A percentile compares a stretch with the other conserved stretches of the same genome.
Evolutionary conservation across 805 yeast species (phyloP).

Genomic region (Kuraishia cidri): DNA sequence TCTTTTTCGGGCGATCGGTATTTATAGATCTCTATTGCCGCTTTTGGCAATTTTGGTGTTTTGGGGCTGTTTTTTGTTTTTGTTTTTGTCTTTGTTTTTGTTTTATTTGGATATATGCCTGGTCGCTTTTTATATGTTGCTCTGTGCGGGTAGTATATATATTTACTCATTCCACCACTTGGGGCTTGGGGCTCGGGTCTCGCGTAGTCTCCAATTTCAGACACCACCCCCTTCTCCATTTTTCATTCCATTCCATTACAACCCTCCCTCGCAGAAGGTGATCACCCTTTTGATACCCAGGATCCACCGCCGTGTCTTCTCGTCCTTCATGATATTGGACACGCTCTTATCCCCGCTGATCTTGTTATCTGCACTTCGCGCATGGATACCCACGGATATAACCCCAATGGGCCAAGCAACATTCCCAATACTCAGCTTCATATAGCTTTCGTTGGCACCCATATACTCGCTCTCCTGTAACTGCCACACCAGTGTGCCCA

Average conservation of each 20-base stretch:
- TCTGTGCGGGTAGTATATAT: too few relatives aligned
- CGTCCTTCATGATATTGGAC: constrained; percentile 76
- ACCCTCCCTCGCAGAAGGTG: constrained; percentile 46
- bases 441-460: constrained; percentile 58
- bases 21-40: too few relatives aligned
- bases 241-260: too few relatives aligned
- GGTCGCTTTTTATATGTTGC: background rate
- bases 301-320: constrained; percentile 68
- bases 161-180: too few relatives aligned
- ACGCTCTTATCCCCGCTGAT: constrained; percentile 35
- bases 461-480: constrained; percentile 44
- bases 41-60: too few relatives aligned
- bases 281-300: constrained; percentile 65
- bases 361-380: constrained; percentile 52
- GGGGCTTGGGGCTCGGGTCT: too few relatives aligned
- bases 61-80: background rate
- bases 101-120: background rate
- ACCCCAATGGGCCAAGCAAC: constrained; percentile 94
- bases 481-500: constrained; percentile 51
- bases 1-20: too few relatives aligned
- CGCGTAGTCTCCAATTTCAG: too few relatives aligned
- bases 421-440: constrained; percentile 75
- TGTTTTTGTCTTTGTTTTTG: background rate
- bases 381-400: constrained; percentile 70
- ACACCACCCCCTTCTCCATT: too few relatives aligned